A percentile compares a stretch with the other conserved stretches of the same genome.
phyloP scores from a whole-genome alignment of 2,329 filamentous ascomycete genomes.

The Graphium sp. region DNA sequence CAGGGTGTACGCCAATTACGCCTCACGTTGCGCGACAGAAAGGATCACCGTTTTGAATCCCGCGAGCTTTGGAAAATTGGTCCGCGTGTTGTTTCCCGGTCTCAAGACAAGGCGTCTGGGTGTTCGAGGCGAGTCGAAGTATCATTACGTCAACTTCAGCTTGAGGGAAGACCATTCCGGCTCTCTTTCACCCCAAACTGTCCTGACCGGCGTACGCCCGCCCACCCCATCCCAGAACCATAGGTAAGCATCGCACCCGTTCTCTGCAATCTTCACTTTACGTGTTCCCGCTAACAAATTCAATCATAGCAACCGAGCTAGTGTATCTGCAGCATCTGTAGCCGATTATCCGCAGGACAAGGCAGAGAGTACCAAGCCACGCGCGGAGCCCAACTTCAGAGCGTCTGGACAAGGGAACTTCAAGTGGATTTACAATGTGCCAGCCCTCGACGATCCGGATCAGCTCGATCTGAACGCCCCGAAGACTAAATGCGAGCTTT shows the following conservation, averaged over 20 bases:
- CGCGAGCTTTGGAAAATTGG: slow-evolving; percentile 92
- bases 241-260: too few relatives aligned
- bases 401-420: too few relatives aligned
- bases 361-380: too few relatives aligned
- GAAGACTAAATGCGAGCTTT: slow-evolving; percentile 42
- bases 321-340: too few relatives aligned
- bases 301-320: too few relatives aligned
- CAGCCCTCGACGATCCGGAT: slow-evolving; percentile 36
- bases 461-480: slow-evolving; percentile 37
- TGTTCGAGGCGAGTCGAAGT: slow-evolving; percentile 93
- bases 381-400: too few relatives aligned
- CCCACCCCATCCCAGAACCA: slow-evolving; percentile 22
- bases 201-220: too few relatives aligned
- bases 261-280: too few relatives aligned
- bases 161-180: slow-evolving; percentile 39
- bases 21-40: slow-evolving; percentile 79
- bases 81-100: slow-evolving; percentile 88
- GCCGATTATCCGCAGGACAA: too few relatives aligned
- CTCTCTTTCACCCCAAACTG: too few relatives aligned
- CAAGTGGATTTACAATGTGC: slow-evolving; percentile 45
- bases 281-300: too few relatives aligned
- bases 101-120: slow-evolving; percentile 85
- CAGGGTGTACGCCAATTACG: slow-evolving; percentile 90
- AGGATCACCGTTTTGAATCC: slow-evolving; percentile 91
- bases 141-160: slow-evolving; percentile 70